Evolutionary conservation across 108 stramenopile genomes (phyloP).

Genomic region (Skeletonema costatum): DNA sequence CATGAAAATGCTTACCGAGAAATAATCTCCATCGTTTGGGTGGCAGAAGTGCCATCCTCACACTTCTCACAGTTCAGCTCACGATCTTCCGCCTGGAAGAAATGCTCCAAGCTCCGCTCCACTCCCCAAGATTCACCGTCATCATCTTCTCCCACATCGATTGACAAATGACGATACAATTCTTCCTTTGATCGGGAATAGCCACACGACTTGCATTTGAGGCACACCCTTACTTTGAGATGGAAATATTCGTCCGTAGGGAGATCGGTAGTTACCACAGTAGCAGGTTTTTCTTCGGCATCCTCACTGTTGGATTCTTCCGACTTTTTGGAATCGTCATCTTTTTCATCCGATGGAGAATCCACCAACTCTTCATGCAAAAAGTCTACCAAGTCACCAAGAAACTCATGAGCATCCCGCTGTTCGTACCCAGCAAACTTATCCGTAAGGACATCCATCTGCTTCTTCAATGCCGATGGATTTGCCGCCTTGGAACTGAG

Average conservation of each 20-base stretch:
- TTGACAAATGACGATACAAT: conserved; percentile 74
- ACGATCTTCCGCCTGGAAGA: conserved; percentile 74
- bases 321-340: conserved; percentile 1
- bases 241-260: conserved; percentile 80
- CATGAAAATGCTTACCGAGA: conserved; percentile 34
- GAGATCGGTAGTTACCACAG: neutral
- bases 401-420: conserved; percentile 83
- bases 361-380: conserved; percentile 71
- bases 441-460: conserved; percentile 62
- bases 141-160: conserved; percentile 58
- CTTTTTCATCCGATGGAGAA: conserved; percentile 15
- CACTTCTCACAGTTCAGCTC: conserved; percentile 90
- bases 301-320: neutral
- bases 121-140: conserved; percentile 48
- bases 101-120: conserved; percentile 56
- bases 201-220: conserved; percentile 72
- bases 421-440: conserved; percentile 73
- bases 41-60: conserved; percentile 52
- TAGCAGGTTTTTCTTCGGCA: neutral
- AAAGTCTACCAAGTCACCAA: conserved; percentile 65
- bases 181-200: conserved; percentile 75
- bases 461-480: conserved; percentile 59
- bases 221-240: conserved; percentile 63
- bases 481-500: conserved; percentile 20
- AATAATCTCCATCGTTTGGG: conserved; percentile 65